Conservation (phyloP, 345 rosid genomes). For the Citrus sinensis region DVS_A1.0 CM039166.1:14845501-14846000, state of each 20-base stretch:
- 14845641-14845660: conserved; percentile 21
- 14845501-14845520: too few relatives aligned
- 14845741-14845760: background rate
- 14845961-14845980: background rate
- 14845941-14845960: background rate
- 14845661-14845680: background rate
- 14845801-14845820: conserved; percentile 13
- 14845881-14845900: conserved; percentile 12
- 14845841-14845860: too few relatives aligned
- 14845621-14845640: conserved; percentile 15
- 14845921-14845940: background rate
- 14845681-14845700: conserved; percentile 3
- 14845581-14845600: too few relatives aligned
- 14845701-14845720: conserved; percentile 14
- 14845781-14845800: conserved; percentile 12
- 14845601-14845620: background rate
- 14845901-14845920: background rate
- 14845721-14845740: conserved; percentile 2
- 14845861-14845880: background rate
- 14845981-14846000: too few relatives aligned
- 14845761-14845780: conserved; percentile 11
- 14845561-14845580: too few relatives aligned
- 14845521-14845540: background rate
- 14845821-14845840: conserved; percentile 8
- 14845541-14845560: too few relatives aligned